Percentiles rank a stretch among this genome's conserved stretches.
These are phyloP conservation scores for Daldinia decipiens DNA, from an alignment of 495 filamentous ascomycete genomes.

Conservation along the genomic window DNA sequence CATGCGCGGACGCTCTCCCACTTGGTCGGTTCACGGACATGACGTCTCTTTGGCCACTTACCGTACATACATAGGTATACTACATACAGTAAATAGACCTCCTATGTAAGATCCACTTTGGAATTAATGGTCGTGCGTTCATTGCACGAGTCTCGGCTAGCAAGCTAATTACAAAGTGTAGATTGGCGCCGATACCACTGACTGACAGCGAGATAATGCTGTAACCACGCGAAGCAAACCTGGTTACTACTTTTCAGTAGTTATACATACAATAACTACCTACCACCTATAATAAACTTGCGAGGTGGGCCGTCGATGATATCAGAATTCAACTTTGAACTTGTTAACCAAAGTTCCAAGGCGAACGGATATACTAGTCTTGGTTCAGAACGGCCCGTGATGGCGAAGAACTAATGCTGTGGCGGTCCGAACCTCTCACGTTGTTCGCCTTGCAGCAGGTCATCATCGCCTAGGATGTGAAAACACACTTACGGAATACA, in stretches of 20 bases:
- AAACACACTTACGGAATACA: not conserved
- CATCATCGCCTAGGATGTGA: conserved; percentile 3
- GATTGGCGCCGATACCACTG: conserved; percentile 2
- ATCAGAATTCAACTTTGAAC: conserved; percentile 1
- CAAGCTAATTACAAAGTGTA: not conserved
- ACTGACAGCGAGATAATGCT: not conserved
- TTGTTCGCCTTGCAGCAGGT: conserved; percentile 2
- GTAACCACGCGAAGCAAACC: not conserved
- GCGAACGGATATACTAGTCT: not conserved
- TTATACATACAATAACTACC: no score
- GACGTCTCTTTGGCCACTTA: conserved; percentile 27
- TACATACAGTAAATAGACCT: conserved; percentile 20
- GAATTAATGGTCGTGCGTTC: conserved; percentile 9
- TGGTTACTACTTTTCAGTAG: not conserved
- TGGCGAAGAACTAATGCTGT: not conserved
- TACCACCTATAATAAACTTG: not conserved
- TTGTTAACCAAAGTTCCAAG: not conserved
- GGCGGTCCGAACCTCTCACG: conserved; percentile 16
- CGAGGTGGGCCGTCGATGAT: conserved; percentile 3
- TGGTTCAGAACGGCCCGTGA: conserved; percentile 1
- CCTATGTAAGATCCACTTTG: conserved; percentile 4
- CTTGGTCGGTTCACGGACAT: conserved; percentile 31
- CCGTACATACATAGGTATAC: no score
- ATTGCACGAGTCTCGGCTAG: not conserved
- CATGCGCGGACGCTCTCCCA: conserved; percentile 22